Evolutionary conservation across 768 basidiomycete species (phyloP).

Genomic region (Hygrophoropsis aurantiaca): DNA sequence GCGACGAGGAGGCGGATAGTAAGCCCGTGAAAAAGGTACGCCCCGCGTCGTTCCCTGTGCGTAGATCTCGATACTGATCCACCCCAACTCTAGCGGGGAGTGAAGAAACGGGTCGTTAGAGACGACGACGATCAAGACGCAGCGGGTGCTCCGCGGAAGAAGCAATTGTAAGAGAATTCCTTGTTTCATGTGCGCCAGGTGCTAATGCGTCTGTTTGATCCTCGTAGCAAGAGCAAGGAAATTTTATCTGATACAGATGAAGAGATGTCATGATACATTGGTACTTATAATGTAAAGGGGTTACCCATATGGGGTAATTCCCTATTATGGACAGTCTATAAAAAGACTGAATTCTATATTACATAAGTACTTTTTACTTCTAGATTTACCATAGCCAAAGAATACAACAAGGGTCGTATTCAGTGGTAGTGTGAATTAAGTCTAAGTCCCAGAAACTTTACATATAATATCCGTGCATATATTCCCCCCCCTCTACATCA

Average conservation of each 20-base stretch:
- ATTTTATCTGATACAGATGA: conserved; percentile 86
- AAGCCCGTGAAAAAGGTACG: conserved; percentile 71
- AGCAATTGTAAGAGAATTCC: conserved; percentile 60
- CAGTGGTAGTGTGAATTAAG: too few species aligned
- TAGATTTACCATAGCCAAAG: too few species aligned
- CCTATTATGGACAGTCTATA: too few species aligned
- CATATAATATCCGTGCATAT: too few species aligned
- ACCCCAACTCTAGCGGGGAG: conserved; percentile 33
- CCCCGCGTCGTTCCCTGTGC: background rate
- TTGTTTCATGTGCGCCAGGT: background rate
- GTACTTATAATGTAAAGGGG: too few species aligned
- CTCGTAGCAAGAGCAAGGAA: conserved; percentile 81
- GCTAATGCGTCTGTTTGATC: conserved; percentile 1
- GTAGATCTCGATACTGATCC: background rate
- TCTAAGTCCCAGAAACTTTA: too few species aligned
- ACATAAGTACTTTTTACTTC: too few species aligned
- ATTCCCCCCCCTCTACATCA: too few species aligned
- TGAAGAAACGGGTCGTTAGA: conserved; percentile 74
- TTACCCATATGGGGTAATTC: too few species aligned
- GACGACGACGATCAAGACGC: conserved; percentile 80
- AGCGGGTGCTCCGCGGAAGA: conserved; percentile 63
- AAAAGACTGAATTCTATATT: too few species aligned
- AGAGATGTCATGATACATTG: conserved; percentile 59
- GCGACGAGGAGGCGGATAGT: conserved; percentile 59
- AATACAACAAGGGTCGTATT: too few species aligned